Base-by-base conservation (phyloP, 805 yeast genomes). In the Spencermartinsiella europaea region DNA sequence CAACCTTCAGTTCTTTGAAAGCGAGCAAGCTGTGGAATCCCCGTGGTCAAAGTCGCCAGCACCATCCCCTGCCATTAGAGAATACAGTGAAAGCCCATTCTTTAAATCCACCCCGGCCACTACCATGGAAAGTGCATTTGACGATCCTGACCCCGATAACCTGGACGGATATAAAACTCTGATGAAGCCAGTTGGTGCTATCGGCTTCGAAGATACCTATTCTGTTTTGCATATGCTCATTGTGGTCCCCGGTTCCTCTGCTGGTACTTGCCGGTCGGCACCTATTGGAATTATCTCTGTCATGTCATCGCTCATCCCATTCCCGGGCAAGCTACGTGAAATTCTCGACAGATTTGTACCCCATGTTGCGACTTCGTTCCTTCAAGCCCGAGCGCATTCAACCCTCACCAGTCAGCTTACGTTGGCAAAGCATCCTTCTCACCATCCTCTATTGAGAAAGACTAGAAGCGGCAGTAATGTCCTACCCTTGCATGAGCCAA, bases 21-120 rank as follows among this genome's bases (percentile, higher is more conserved):
- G 50, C 22, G 66, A 63, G 45, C 67, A 62, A 45, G 55, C 52
- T 2, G 14, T 52, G 3, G 34, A 45, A 4, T 59, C 65, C 2
- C 63, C 66, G 2, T 60, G 66, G 66, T 48, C 60, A 2, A 41
- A 48, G 17, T 62, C 67, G 2, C 64, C 67, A 2, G 63, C 64
- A 2, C 63, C 64, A 2, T 58, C 67, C 1, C 66, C 66, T 3
- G 65, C 63, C 7, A 28, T 62, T 3, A 42, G 54, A 5, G 54
- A 57, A 22, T 56, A 55, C 31, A 36, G 45, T 1, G 58, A 57
- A 40, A 56, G 54, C 41, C 63, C 65, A 2, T 62, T 61, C 35
- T 63, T 62, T 46, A 42, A 38, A 3, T 19, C 40, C 10, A 48
- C 28, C 36, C 22, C 45, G 12, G 17, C 41, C 2, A n/a, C 52